Base-by-base conservation (phyloP, 169 alveolate genomes). In the Cyclospora cayetanensis region DNA sequence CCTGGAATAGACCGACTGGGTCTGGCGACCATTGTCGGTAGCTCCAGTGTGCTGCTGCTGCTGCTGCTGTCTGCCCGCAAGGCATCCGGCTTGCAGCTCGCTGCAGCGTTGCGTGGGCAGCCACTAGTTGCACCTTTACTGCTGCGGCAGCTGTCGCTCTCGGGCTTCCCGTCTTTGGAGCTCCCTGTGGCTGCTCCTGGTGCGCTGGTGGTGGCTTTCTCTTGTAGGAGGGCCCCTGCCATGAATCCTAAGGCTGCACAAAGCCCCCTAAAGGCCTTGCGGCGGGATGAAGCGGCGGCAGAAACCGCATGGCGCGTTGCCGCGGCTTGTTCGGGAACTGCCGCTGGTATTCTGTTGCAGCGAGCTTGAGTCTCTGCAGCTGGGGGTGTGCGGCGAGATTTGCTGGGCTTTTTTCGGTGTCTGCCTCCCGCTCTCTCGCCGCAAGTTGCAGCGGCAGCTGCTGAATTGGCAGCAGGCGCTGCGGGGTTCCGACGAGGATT, bases 191-290 rank as follows among this genome's bases (percentile, higher is more conserved):
- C 52, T 68, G 50, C 80, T 34, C 22, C 46, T 68, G 80, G 4
- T 34, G 27, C 35, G 80, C 2, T 68, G 52, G 52, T 68, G 80
- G 43, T 65, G 18, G 46, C 80, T 15, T 68, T 68, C 46, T 68
- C 80, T 29, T 68, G 50, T 4, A 68, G 80, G 29, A 68, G 20
- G 46, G 80, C 80, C 15, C 80, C 80, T 4, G 80, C 80, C 80
- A 68, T 68, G 37, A 68, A 68, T 31, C 80, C 80, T 50, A 68
- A 29, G 37, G 80, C 80, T 34, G 80, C 80, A 34, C 80, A 68
- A 7, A 68, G 80, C 34, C 80, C 80, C 12, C 80, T 34, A 15
- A 68, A 68, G 5, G 80, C 52, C 22, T 68, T 68, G 52, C 35
- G 35, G 5, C 80, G 80, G 35, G n/a, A n/a, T n/a, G n/a, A n/a